These are phyloP conservation scores for Aspergillus sp. DNA, from an alignment of 2,329 filamentous ascomycete species.

Conservation along the genomic window DNA sequence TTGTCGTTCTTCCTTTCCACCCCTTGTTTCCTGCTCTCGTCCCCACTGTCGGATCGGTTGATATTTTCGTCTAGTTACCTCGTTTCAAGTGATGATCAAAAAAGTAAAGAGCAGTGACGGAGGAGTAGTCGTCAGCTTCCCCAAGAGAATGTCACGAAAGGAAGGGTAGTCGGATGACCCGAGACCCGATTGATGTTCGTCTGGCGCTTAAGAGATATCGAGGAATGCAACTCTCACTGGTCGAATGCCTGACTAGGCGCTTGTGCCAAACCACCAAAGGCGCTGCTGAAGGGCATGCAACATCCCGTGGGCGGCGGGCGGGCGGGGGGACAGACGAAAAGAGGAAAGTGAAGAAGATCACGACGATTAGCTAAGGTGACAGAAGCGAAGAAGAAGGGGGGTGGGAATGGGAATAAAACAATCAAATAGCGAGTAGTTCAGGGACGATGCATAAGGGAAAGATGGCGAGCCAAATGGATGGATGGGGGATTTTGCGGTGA, in stretches of 20 bases:
- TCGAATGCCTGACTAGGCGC: constrained; percentile 28
- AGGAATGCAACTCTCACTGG: constrained; percentile 28
- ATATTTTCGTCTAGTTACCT: constrained; percentile 29
- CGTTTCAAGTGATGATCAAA: constrained; percentile 9
- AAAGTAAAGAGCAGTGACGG: constrained; percentile 1
- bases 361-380: constrained; percentile 1
- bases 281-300: constrained; percentile 26
- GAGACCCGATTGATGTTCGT: constrained; percentile 18
- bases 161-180: constrained; percentile 5
- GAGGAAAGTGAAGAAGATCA: constrained; percentile 4
- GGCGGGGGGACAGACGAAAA: constrained; percentile 8
- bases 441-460: constrained; percentile 20
- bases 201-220: constrained; percentile 36
- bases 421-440: constrained; percentile 5
- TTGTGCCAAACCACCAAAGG: constrained; percentile 30
- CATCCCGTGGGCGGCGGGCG: constrained; percentile 24
- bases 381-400: not conserved
- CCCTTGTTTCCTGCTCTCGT: constrained; percentile 16
- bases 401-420: not conserved
- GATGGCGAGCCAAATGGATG: constrained; percentile 8
- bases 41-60: constrained; percentile 13
- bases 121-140: not conserved
- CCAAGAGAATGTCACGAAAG: constrained; percentile 3
- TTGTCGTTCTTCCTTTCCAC: constrained; percentile 16
- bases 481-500: constrained; percentile 24